Base-by-base conservation (phyloP, 768 basidiomycete species). In the Flagelloscypha sp. region DNA sequence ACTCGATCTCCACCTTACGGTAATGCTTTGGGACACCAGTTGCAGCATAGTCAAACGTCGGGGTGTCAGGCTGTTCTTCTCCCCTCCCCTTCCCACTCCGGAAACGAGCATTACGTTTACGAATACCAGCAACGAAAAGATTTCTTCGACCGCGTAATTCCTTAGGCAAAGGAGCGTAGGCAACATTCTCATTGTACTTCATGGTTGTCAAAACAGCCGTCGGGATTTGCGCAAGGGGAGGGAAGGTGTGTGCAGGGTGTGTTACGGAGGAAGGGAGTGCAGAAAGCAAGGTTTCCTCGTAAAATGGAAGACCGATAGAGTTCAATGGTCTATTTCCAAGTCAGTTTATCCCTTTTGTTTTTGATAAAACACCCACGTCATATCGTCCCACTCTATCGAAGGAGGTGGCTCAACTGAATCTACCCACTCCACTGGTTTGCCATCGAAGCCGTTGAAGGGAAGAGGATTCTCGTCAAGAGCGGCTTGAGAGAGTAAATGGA, bases 1-100 rank as follows among this genome's bases (percentile, higher is more conserved):
- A 99, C 57, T 93, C 89, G 49, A 99, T 99, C 59, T 97, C 93
- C 11, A 95, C 92, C 48, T 81, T 83, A 39, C 85, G 79, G 55
- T 95, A 99, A 41, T 79, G 71, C 37, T 71, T 74, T 1, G 93
- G 88, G 31, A 90, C 73, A 19, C 76, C 70, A 24, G 71, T 76
- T 19, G 65, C 66, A 13, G 56, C 61, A 34, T 72, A 65, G 37
- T 77, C 76, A 33, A 68, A 64, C 4, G 58, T 56, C 16, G 71
- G 62, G n/a, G 65, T 64, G 20, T 78, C 74, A 5, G 68, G 65
- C 23, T 76, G 77, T 44, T 76, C 73, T 35, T 62, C 55, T 25
- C 55, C 52, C 33, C 64, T 60, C 43, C 65, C 53, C 56, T 78
- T 81, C 24, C 86, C 92, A 50, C 93, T 97, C 42, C 89, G 68